These are phyloP conservation scores for Tricholoma bakamatsutake DNA, from an alignment of 768 basidiomycete species.

Conservation along the genomic window DNA sequence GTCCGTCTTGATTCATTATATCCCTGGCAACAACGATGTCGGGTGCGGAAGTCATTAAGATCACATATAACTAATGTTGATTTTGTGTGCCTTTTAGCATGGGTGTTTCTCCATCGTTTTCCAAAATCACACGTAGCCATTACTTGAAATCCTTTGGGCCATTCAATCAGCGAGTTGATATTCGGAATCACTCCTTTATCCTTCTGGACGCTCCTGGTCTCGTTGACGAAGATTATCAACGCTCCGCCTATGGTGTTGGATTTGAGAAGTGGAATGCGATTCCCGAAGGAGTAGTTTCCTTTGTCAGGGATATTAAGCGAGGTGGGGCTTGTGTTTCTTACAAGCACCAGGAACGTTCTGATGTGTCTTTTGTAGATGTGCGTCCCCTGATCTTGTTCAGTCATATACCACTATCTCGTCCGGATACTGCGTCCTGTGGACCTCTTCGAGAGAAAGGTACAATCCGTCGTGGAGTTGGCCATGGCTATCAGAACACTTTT, in stretches of 20 bases:
- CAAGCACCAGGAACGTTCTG: conserved; percentile 1
- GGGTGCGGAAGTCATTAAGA: conserved; percentile 33
- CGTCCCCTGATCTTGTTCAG: conserved; percentile 65
- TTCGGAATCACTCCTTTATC: conserved; percentile 71
- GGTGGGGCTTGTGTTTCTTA: conserved; percentile 26
- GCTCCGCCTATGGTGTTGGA: conserved; percentile 39
- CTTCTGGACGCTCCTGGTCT: conserved; percentile 72
- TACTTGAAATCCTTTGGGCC: conserved; percentile 64
- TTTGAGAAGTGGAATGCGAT: conserved; percentile 55
- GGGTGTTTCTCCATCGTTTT: conserved; percentile 45
- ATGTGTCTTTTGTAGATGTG: conserved; percentile 16
- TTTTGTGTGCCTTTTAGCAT: conserved; percentile 31
- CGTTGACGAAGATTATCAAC: conserved; percentile 76
- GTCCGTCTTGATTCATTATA: conserved; percentile 41
- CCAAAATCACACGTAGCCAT: conserved; percentile 48
- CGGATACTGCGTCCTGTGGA: conserved; percentile 72
- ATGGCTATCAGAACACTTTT: conserved; percentile 78
- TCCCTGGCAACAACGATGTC: conserved; percentile 83
- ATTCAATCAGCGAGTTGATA: conserved; percentile 52
- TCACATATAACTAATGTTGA: background rate
- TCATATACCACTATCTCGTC: conserved; percentile 81
- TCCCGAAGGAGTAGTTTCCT: conserved; percentile 50
- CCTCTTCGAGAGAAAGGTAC: conserved; percentile 65
- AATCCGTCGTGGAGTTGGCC: conserved; percentile 71
- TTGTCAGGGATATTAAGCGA: conserved; percentile 41